Percentiles rank a stretch among this genome's conserved stretches.
Conservation (phyloP, 2,329 filamentous ascomycete species). For the Ceratocystis papillata region DNA sequence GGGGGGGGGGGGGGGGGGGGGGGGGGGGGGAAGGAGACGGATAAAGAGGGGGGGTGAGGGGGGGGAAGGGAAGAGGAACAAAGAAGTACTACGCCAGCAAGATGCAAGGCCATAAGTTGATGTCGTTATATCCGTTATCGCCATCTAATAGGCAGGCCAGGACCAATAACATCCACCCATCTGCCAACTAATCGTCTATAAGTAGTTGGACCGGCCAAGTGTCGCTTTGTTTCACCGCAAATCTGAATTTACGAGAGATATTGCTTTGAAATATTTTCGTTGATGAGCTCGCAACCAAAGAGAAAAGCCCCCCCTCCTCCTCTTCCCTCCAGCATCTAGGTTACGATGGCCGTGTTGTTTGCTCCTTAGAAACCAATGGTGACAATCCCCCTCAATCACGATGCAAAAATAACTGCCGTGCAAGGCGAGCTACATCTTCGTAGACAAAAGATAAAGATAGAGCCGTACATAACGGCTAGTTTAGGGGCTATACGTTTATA, state of each 20-base stretch:
- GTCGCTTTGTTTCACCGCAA: constrained; percentile 1
- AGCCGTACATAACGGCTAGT: background rate
- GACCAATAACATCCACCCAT: background rate
- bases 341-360: background rate
- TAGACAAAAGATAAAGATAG: background rate
- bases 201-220: background rate
- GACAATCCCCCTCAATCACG: background rate
- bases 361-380: background rate
- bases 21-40: too few relatives aligned
- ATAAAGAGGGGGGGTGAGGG: too few relatives aligned
- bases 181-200: background rate
- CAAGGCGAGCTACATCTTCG: background rate
- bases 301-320: too few relatives aligned
- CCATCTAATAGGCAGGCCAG: background rate
- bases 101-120: background rate
- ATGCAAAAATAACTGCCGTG: background rate
- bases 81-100: background rate
- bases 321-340: too few relatives aligned
- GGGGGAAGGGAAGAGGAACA: background rate
- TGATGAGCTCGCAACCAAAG: background rate
- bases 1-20: too few relatives aligned
- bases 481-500: background rate
- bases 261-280: background rate
- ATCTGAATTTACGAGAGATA: background rate
- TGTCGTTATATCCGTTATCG: constrained; percentile 2